These are phyloP conservation scores for Pseudozyma hubeiensis DNA, from an alignment of 1,284 basidiomycete genomes.

Conservation along the genomic window DNA sequence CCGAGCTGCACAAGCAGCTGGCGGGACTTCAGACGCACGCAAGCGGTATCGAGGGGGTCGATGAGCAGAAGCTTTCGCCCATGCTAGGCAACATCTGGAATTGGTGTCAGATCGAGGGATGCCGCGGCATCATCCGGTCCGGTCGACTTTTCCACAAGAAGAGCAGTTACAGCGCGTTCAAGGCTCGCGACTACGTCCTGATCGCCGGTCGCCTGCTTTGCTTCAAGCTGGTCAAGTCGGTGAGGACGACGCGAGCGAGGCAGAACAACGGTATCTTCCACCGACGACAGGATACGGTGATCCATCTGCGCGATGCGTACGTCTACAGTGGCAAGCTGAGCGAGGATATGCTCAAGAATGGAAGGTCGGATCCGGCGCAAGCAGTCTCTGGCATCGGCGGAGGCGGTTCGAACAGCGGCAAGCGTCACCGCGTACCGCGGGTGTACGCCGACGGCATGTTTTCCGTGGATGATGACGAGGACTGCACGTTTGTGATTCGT, in stretches of 20 bases:
- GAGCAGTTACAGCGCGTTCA: constrained; percentile 55
- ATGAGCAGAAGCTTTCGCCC: constrained; percentile 70
- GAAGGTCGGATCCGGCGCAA: constrained; percentile 51
- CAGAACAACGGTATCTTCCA: constrained; percentile 67
- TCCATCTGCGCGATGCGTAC: constrained; percentile 65
- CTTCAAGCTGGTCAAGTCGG: constrained; percentile 62
- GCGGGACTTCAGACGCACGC: constrained; percentile 12
- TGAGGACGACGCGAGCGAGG: constrained; percentile 58
- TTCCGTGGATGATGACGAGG: constrained; percentile 64
- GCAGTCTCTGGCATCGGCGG: constrained; percentile 42
- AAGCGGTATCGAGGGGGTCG: constrained; percentile 10
- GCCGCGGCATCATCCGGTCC: constrained; percentile 77
- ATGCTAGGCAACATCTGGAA: constrained; percentile 78
- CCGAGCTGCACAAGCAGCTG: constrained; percentile 58
- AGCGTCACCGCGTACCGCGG: constrained; percentile 56
- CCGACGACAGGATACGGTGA: constrained; percentile 59
- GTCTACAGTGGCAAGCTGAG: constrained; percentile 64
- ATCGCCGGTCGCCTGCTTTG: constrained; percentile 61
- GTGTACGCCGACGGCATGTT: constrained; percentile 64
- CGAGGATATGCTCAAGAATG: constrained; percentile 54
- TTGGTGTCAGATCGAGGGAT: constrained; percentile 82
- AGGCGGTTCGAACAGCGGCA: constrained; percentile 50
- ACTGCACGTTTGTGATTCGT: constrained; percentile 67
- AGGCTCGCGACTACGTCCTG: constrained; percentile 58
- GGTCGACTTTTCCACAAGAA: constrained; percentile 78